A percentile compares a stretch with the other conserved stretches of the same genome.
phyloP scores from a whole-genome alignment of 345 rosid species.

The Balakata baccata region DNA sequence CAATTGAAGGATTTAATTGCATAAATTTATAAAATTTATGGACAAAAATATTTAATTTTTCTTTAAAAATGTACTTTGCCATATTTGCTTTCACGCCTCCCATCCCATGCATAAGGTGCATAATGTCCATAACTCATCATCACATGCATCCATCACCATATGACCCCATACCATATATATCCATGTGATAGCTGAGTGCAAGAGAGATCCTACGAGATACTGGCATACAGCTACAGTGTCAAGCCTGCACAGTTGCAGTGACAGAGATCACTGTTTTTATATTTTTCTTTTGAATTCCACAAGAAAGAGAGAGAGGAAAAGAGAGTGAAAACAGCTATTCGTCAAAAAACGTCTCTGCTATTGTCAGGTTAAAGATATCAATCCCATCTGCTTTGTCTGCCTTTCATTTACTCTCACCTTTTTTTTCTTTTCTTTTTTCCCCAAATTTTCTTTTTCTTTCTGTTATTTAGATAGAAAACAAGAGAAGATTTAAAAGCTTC shows the following conservation, averaged over 20 bases:
- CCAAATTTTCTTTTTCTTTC: background rate
- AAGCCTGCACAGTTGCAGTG: background rate
- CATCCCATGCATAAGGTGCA: background rate
- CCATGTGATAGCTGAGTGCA: background rate
- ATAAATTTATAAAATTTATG: no score
- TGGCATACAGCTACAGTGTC: background rate
- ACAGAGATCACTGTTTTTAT: background rate
- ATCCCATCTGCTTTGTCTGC: conserved; percentile 9
- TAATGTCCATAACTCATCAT: background rate
- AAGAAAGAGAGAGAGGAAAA: background rate
- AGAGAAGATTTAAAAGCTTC: no score
- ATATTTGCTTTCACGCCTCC: background rate
- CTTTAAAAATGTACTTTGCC: background rate
- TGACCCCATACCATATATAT: background rate
- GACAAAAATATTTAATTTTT: no score
- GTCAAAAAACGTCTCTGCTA: conserved; percentile 13
- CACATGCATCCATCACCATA: background rate
- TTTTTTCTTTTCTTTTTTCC: background rate
- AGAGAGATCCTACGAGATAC: background rate
- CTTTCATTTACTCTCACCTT: conserved; percentile 18
- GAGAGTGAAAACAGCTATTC: background rate
- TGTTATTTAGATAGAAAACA: no score
- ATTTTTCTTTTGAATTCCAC: no score
- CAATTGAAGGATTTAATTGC: no score
- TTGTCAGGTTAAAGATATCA: conserved; percentile 24